Base-by-base conservation (phyloP, 2,329 filamentous ascomycete genomes). In the Whalleya microplaca region DNA sequence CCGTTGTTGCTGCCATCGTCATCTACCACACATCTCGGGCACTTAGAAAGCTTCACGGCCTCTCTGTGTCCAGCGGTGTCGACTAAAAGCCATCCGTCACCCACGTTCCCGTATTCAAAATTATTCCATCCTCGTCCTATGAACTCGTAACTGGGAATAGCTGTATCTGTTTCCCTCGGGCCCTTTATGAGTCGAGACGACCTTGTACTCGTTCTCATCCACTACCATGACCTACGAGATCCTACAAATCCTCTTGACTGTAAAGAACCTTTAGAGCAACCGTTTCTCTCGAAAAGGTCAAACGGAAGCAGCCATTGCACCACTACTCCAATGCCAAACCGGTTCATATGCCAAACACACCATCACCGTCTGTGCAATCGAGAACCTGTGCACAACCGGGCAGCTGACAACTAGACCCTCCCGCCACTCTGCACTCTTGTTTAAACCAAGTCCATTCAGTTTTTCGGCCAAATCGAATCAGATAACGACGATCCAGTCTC, bases 401-500 rank as follows among this genome's bases (percentile, higher is more conserved):
- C 27, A 51, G 37, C 9, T 14, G 41, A n/a, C 20, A 20, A 14
- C 19, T 46, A 20, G 47, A 41, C 14, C 32, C 58, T 40, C 54
- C 45, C 12, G 21, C 48, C 29, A 41, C 50, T 21, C 19, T 47
- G n/a, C 54, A 45, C 21, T 29, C 54, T 16, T 63, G 57, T 47
- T 49, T 53, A 47, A 40, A 57, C 10, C 53, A 56, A 41, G 10
- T 60, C 29, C 51, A 41, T 41, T 53, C 45, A n/a, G 16, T 40
- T 58, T 37, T 48, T 61, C 2, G 56, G 52, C 20, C 58, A 64
- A 41, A 56, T 51, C 16, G 53, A 41, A 10, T 40, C 52, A 21
- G 57, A 53, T 27, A 41, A 32, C n/a, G 53, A 59, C 12, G 27
- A 48, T 41, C 10, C 29, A 41, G n/a, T 18, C 16, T 21, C 32